Percentiles rank a stretch among this genome's conserved stretches.
Evolutionary conservation across 228 moss, liverwort and hornwort species (phyloP).

Genomic region (Sphagnum magellanicum): DNA sequence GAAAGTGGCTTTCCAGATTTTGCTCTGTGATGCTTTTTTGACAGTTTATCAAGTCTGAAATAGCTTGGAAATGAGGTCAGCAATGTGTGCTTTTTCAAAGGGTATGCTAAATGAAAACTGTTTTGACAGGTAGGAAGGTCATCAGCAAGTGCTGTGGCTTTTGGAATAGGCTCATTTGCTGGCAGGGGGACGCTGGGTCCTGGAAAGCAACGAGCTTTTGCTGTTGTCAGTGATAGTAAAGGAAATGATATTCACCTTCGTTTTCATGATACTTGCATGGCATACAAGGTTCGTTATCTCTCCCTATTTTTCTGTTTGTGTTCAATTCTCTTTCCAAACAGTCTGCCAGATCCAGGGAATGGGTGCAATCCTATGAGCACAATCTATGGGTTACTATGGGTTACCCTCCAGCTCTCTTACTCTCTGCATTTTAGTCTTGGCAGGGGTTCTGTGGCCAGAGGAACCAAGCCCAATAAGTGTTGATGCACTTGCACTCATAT

Average conservation of each 20-base stretch:
- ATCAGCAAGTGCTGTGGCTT: conserved; percentile 82
- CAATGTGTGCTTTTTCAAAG: no score
- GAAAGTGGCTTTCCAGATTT: no score
- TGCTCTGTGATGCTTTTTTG: no score
- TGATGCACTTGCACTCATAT: no score
- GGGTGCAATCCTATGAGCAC: not conserved
- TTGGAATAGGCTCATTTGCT: conserved; percentile 84
- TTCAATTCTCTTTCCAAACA: not conserved
- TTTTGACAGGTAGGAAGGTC: conserved; percentile 57
- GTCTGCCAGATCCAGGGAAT: not conserved
- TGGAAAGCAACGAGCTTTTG: conserved; percentile 72
- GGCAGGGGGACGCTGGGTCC: conserved; percentile 57
- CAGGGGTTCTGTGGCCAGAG: no score
- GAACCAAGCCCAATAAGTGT: not conserved
- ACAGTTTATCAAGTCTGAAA: no score
- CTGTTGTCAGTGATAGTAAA: conserved; percentile 77
- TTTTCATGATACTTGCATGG: conserved; percentile 86
- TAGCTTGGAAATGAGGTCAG: no score
- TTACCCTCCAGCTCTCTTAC: no score
- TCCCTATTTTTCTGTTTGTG: not conserved
- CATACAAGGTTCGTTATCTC: conserved; percentile 61
- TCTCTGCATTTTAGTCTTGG: no score
- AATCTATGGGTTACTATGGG: not conserved
- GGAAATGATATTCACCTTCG: conserved; percentile 74
- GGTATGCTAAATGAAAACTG: not conserved